Base-by-base conservation (phyloP, 2,329 filamentous ascomycete genomes). In the Calonectria multiphialidica region DNA sequence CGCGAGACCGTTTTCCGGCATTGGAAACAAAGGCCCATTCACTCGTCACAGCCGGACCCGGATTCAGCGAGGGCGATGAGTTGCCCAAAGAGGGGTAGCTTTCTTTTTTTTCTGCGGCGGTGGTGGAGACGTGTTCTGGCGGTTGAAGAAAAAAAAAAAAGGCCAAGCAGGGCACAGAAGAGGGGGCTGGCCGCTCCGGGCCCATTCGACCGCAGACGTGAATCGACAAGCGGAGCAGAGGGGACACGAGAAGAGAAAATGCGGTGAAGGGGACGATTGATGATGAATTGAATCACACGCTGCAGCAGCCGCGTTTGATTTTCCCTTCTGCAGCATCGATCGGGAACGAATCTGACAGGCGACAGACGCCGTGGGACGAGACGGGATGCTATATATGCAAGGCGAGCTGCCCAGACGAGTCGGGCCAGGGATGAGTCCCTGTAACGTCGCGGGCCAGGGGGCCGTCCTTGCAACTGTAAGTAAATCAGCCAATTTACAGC, bases 121-220 rank as follows among this genome's bases (percentile, higher is more conserved):
- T 28, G 28, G 66, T 68, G 66, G 66, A 62, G 66, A 68, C 66
- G 66, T 68, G 66, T 68, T 68, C 45, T 45, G 50, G 40, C 37
- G 37, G 57, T 62, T 45, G 37, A 33, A 62, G 16, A 33, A 33
- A 53, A 53, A 33, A 53, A 33, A 53, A 53, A 47, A 12, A 33
- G 49, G 47, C 15, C 47, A 50, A 28, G 49, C 30, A 55, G 33
- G 33, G 40, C 16, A 59, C 37, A 30, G 37, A 33, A 33, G 40
- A 23, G 45, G 37, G 37, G 57, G 57, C 57, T 62, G 37, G 57
- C 57, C 40, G 57, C 21, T 62, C 40, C 25, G 53, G 53, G 53
- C 37, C 37, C 57, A 62, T 62, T 45, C 23, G 40, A 62, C 57
- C 25, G 57, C 37, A 62, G 57, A 45, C n/a, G 23, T 62, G 57